These are phyloP conservation scores for Boletus pseudopeckii DNA, from an alignment of 768 basidiomycete species.

Conservation along the genomic window DNA sequence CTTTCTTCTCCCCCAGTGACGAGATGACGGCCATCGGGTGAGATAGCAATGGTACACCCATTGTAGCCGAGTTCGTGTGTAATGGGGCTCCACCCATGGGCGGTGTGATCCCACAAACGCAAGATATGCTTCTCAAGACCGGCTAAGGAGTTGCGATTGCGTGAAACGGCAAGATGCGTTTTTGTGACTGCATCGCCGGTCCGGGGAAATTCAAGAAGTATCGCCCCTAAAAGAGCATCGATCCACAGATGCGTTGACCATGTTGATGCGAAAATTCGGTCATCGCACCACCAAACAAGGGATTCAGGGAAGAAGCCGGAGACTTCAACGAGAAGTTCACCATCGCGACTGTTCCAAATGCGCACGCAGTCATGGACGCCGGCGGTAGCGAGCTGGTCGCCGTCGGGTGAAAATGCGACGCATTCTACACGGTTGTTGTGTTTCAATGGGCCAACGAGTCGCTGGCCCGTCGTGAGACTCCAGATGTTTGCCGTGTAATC, in stretches of 20 bases:
- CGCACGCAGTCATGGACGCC: slow-evolving; percentile 6
- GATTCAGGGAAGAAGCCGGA: slow-evolving; percentile 9
- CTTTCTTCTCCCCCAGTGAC: slow-evolving; percentile 11
- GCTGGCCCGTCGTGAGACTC: slow-evolving; percentile 9
- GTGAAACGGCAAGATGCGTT: slow-evolving; percentile 9
- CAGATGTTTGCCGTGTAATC: slow-evolving; percentile 5
- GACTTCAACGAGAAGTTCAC: background rate
- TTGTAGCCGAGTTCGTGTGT: background rate
- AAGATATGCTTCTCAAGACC: slow-evolving; percentile 1
- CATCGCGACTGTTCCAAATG: slow-evolving; percentile 12
- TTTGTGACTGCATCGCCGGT: background rate
- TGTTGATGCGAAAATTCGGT: slow-evolving; percentile 13
- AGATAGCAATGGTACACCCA: slow-evolving; percentile 8
- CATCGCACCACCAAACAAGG: slow-evolving; percentile 15
- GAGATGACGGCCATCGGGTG: slow-evolving; percentile 2
- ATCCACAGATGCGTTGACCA: slow-evolving; percentile 11
- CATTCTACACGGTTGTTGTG: slow-evolving; percentile 9
- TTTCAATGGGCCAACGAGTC: slow-evolving; percentile 13
- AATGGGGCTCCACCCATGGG: slow-evolving; percentile 1
- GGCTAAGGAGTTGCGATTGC: slow-evolving; percentile 2
- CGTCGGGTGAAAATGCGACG: slow-evolving; percentile 15
- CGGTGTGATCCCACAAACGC: slow-evolving; percentile 9
- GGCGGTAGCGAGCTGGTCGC: slow-evolving; percentile 11
- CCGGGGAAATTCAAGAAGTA: slow-evolving; percentile 10
- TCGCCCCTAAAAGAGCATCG: slow-evolving; percentile 4